These are phyloP conservation scores for Boletellus emodensis DNA, from an alignment of 768 basidiomycete genomes.

Conservation along the genomic window DNA sequence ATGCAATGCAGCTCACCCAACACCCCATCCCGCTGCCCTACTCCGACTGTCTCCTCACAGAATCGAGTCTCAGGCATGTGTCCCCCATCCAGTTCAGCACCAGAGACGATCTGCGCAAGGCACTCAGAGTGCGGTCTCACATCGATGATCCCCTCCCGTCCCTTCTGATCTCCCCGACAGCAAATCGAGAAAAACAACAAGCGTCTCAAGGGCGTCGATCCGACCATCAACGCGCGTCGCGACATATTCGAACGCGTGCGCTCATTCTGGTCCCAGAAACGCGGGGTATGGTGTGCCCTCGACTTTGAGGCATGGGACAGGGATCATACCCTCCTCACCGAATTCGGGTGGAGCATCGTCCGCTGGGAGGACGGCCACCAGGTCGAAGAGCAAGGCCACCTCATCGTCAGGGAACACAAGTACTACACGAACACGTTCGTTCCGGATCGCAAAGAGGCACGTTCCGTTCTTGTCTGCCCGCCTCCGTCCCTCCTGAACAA, in stretches of 20 bases:
- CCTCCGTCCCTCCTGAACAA: background rate
- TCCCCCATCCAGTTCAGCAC: conserved; percentile 55
- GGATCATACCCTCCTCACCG: conserved; percentile 69
- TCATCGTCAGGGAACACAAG: conserved; percentile 60
- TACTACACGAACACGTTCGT: conserved; percentile 63
- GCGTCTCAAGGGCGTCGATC: conserved; percentile 61
- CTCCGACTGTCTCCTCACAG: conserved; percentile 68
- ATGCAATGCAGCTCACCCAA: conserved; percentile 65
- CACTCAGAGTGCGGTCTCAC: conserved; percentile 48
- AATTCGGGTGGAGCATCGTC: conserved; percentile 73
- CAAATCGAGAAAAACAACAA: conserved; percentile 79
- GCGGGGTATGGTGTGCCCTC: conserved; percentile 70
- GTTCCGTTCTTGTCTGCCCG: background rate
- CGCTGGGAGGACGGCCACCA: conserved; percentile 52
- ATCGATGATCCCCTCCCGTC: background rate
- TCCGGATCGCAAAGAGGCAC: conserved; percentile 55
- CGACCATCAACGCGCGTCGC: conserved; percentile 52
- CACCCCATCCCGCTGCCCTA: conserved; percentile 68
- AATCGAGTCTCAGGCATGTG: conserved; percentile 52
- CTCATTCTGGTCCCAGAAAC: conserved; percentile 55
- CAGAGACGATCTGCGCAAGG: conserved; percentile 50
- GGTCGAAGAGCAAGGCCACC: conserved; percentile 51
- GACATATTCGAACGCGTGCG: conserved; percentile 67
- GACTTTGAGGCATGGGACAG: conserved; percentile 85
- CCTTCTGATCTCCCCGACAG: conserved; percentile 33